These are phyloP conservation scores for Abortiporus biennis DNA, from an alignment of 1,284 basidiomycete species.

Conservation along the genomic window DNA sequence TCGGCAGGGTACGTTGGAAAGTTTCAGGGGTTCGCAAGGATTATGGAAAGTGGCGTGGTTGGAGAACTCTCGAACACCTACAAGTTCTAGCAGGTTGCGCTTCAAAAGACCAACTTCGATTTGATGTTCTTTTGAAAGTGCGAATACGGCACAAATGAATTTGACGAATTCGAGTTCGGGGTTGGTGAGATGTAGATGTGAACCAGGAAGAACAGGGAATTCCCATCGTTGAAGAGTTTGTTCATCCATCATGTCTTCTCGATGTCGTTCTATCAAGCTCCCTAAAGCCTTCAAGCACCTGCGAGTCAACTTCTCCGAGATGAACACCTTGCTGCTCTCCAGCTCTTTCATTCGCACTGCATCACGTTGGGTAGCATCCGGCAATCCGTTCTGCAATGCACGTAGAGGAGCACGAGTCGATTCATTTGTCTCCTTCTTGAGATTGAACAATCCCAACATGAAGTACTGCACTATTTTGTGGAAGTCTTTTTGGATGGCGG, in stretches of 20 bases:
- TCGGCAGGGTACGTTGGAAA: slow-evolving; percentile 86
- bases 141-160: slow-evolving; percentile 78
- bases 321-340: slow-evolving; percentile 66
- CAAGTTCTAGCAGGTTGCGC: slow-evolving; percentile 85
- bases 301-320: slow-evolving; percentile 79
- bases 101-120: slow-evolving; percentile 88
- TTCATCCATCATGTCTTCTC: slow-evolving; percentile 55
- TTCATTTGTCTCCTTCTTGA: slow-evolving; percentile 62
- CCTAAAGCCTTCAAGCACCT: slow-evolving; percentile 74
- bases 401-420: slow-evolving; percentile 69
- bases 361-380: slow-evolving; percentile 63
- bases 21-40: slow-evolving; percentile 87
- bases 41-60: slow-evolving; percentile 82
- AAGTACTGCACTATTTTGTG: slow-evolving; percentile 73
- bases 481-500: slow-evolving; percentile 80
- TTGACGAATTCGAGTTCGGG: slow-evolving; percentile 91
- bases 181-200: slow-evolving; percentile 70
- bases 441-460: slow-evolving; percentile 81
- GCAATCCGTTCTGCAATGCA: slow-evolving; percentile 62
- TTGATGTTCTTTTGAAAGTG: slow-evolving; percentile 70
- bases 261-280: slow-evolving; percentile 60
- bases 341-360: slow-evolving; percentile 65
- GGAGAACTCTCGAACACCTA: slow-evolving; percentile 87
- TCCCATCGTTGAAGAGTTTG: slow-evolving; percentile 54
- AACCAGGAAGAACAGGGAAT: slow-evolving; percentile 89